Evolutionary conservation across 106 monocot genomes (phyloP), one percentile per base, ranked within the genome.

Genomic region (Acorus calamus): DNA sequence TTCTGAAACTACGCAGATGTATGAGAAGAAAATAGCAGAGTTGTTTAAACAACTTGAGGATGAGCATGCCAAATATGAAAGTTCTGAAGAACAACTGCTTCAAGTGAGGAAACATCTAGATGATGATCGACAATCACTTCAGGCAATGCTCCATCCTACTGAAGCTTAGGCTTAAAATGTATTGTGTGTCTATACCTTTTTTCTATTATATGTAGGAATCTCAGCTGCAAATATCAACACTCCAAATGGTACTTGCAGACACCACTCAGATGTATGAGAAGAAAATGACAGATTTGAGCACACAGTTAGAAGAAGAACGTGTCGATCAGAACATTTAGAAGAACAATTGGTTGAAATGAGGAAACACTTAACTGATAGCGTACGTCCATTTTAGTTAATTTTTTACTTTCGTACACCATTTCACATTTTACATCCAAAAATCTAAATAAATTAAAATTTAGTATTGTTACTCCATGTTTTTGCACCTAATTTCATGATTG

Each of bases 251-350:
- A 57, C 71, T 84, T 72, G 78, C 83, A 9, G 80, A 81, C 57
- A 78, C 78, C 50, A 81, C 75, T 46, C 69, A 78, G 66, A 75
- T 81, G 77, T 78, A 88, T 73, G 87, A 84, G 63, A 70, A 84
- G 50, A 80, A 75, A 59, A 59, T 88, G 41, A 68, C 47, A 55
- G 80, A 78, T 57, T 65, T 88, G 55, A 71, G 66, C 6, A 76
- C 69, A 63, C 74, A 81, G 64, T 50, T 78, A 51, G 77, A 87
- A 71, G 56, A 66, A 62, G 83, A 80, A 60, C 50, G 60, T 11
- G 71, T 69, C 49, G 3, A 4, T 66, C 50, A 66, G 55, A 63
- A 14, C 63, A 54, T 66, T 81, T 88, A 58, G 80, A 84, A 64
- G 52, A 73, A 50, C 60, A 83, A 28, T 47, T 88, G 59, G 4